Conservation (phyloP, 2,329 filamentous ascomycete species). For the Basipetospora chlamydospora region DNA sequence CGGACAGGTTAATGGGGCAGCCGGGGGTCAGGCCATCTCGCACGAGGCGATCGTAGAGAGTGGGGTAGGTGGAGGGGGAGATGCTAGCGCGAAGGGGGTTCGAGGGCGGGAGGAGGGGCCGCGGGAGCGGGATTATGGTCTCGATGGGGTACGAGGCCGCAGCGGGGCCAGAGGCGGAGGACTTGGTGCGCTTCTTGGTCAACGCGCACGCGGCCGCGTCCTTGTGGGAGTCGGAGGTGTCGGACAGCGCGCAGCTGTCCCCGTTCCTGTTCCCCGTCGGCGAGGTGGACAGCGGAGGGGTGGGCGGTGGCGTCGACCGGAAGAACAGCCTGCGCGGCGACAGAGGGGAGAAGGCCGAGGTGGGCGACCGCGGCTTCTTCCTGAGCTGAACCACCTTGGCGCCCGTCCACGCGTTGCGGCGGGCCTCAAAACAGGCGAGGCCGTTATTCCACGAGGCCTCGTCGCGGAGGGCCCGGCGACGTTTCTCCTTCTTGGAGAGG, state of each 20-base stretch:
- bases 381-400: conserved; percentile 47
- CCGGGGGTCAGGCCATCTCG: conserved; percentile 65
- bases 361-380: conserved; percentile 25
- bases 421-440: conserved; percentile 60
- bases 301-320: conserved; percentile 24
- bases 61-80: conserved; percentile 56
- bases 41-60: conserved; percentile 83
- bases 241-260: conserved; percentile 23
- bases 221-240: conserved; percentile 26
- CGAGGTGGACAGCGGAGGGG: conserved; percentile 11
- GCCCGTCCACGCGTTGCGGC: conserved; percentile 75
- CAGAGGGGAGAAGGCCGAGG: conserved; percentile 26
- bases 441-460: conserved; percentile 71
- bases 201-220: conserved; percentile 14
- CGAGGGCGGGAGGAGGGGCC: conserved; percentile 55
- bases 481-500: conserved; percentile 36
- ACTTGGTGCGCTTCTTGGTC: conserved; percentile 5
- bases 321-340: conserved; percentile 36
- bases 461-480: conserved; percentile 42
- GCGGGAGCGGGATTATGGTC: conserved; percentile 55
- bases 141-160: conserved; percentile 23
- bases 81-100: conserved; percentile 71
- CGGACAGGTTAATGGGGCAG: conserved; percentile 74
- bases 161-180: not conserved
- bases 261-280: conserved; percentile 12